A percentile compares a stretch with the other conserved stretches of the same genome.
These are phyloP conservation scores for Aspergillus transmontanensis DNA, from an alignment of 2,329 filamentous ascomycete genomes.

Conservation along the genomic window DNA sequence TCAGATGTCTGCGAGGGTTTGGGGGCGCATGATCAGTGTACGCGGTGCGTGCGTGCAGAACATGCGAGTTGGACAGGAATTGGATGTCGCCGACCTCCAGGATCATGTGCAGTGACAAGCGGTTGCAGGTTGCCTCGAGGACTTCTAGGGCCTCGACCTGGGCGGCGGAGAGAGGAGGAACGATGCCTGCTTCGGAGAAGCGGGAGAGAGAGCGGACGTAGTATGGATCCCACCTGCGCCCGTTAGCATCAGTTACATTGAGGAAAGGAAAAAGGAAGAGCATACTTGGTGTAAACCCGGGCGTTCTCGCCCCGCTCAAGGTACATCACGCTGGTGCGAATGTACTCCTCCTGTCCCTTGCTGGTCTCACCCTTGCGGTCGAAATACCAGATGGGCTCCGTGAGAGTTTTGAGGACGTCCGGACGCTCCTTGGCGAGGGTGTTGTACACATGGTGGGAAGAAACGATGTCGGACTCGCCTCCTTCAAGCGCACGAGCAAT, in stretches of 20 bases:
- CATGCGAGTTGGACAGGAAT: constrained; percentile 78
- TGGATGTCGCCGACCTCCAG: constrained; percentile 87
- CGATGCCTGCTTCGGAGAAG: constrained; percentile 71
- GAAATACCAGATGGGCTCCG: constrained; percentile 85
- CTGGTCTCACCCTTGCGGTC: constrained; percentile 85
- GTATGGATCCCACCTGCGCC: constrained; percentile 75
- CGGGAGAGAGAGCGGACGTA: constrained; percentile 75
- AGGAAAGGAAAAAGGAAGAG: not conserved
- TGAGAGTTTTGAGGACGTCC: constrained; percentile 74
- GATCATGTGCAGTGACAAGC: constrained; percentile 78
- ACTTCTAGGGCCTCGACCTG: constrained; percentile 70
- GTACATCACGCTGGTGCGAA: constrained; percentile 73
- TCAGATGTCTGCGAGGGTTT: constrained; percentile 72
- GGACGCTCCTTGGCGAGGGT: constrained; percentile 72
- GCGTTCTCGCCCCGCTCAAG: constrained; percentile 68
- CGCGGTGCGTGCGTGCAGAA: constrained; percentile 78
- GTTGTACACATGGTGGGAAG: constrained; percentile 81
- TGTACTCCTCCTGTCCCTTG: constrained; percentile 73
- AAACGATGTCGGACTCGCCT: constrained; percentile 81
- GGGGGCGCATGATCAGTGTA: constrained; percentile 74
- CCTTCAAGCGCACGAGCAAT: constrained; percentile 76
- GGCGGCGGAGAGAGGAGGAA: constrained; percentile 70
- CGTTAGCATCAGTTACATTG: not conserved
- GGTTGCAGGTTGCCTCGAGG: constrained; percentile 74
- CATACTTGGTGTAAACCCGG: constrained; percentile 72